Evolutionary conservation across 768 basidiomycete species (phyloP).

Genomic region (Mycena floridula): DNA sequence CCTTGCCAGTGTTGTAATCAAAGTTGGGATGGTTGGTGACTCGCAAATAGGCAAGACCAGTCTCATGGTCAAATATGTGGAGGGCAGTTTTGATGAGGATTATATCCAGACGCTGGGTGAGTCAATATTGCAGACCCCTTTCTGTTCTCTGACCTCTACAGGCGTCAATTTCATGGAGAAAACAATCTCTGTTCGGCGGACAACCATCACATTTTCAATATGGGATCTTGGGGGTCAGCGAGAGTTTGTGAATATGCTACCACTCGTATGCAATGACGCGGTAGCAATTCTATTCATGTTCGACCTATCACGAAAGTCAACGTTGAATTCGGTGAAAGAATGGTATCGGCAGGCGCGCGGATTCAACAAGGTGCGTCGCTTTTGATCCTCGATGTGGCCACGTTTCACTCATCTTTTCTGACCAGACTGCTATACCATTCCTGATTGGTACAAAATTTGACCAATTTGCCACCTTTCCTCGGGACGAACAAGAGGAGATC

Average conservation of each 20-base stretch:
- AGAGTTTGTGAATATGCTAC: conserved; percentile 99
- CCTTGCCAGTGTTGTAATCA: conserved; percentile 76
- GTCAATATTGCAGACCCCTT: conserved; percentile 15
- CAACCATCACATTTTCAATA: conserved; percentile 98
- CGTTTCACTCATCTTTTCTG: background rate
- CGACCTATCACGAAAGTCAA: conserved; percentile 95
- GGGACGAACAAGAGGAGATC: conserved; percentile 99
- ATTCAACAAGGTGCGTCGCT: conserved; percentile 81
- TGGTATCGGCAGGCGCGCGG: conserved; percentile 99
- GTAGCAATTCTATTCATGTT: conserved; percentile 99
- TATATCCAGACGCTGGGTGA: conserved; percentile 98
- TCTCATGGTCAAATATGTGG: conserved; percentile 99
- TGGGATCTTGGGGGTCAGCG: conserved; percentile 98
- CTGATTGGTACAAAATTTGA: conserved; percentile 99
- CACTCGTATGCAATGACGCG: conserved; percentile 98
- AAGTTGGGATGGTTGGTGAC: conserved; percentile 99
- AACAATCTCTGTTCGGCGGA: conserved; percentile 95
- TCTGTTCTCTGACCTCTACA: conserved; percentile 12
- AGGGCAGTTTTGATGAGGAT: conserved; percentile 98
- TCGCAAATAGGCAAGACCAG: conserved; percentile 99
- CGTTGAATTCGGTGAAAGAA: conserved; percentile 97
- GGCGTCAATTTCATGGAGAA: conserved; percentile 99
- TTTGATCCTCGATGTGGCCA: background rate
- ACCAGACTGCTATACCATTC: conserved; percentile 95
- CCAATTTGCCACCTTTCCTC: conserved; percentile 89